These are phyloP conservation scores for Patellaria atrata DNA, from an alignment of 495 filamentous ascomycete genomes.

Conservation along the genomic window DNA sequence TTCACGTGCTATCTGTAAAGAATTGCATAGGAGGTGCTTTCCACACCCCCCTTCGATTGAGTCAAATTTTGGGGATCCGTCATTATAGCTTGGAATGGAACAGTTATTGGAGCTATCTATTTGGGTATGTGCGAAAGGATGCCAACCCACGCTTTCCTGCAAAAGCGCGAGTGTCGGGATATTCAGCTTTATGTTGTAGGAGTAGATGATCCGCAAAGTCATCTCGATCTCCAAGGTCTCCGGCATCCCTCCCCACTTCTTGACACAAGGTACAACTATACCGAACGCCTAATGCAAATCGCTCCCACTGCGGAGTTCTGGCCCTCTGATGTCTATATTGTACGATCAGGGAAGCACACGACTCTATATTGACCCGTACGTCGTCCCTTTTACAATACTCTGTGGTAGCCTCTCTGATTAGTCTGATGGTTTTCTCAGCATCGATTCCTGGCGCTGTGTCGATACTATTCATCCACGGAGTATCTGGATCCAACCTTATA, in stretches of 20 bases:
- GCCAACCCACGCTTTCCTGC: too few species aligned
- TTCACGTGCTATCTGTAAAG: too few species aligned
- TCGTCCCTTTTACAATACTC: background rate
- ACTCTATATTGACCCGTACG: background rate
- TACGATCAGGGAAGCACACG: background rate
- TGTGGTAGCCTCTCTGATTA: background rate
- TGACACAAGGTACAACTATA: background rate
- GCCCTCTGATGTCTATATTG: slow-evolving; percentile 1
- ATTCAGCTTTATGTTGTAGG: background rate
- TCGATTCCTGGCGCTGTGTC: too few species aligned
- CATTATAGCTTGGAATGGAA: too few species aligned
- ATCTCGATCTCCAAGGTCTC: background rate
- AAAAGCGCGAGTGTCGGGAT: too few species aligned
- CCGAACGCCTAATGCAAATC: background rate
- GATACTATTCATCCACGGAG: too few species aligned
- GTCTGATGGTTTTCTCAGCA: background rate
- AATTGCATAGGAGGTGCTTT: too few species aligned
- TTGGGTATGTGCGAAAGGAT: too few species aligned
- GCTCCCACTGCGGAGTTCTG: slow-evolving; percentile 1
- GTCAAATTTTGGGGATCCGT: too few species aligned
- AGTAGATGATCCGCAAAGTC: background rate
- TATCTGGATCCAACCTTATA: too few species aligned
- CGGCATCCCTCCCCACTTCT: background rate
- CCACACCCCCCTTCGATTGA: too few species aligned
- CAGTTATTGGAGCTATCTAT: too few species aligned